phyloP scores from a whole-genome alignment of 768 basidiomycete genomes.

The Tricholoma hemisulphureum region DNA sequence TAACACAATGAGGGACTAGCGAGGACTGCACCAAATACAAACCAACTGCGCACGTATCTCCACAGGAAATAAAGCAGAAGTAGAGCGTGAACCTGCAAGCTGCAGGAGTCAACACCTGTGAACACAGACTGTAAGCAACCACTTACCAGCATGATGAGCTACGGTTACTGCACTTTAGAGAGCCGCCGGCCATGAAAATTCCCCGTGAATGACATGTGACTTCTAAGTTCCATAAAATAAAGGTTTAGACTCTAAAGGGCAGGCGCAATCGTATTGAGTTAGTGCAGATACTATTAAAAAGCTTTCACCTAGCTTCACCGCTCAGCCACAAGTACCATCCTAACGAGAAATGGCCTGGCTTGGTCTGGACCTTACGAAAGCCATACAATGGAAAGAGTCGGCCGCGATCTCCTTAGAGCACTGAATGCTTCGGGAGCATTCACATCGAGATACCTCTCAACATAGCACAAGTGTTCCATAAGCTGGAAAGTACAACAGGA shows the following conservation, averaged over 20 bases:
- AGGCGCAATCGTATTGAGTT: background rate
- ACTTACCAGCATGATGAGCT: background rate
- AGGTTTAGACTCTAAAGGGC: background rate
- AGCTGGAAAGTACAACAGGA: too few species aligned
- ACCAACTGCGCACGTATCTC: background rate
- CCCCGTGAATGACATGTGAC: background rate
- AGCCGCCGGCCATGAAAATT: background rate
- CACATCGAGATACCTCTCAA: too few species aligned
- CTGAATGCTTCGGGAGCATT: too few species aligned
- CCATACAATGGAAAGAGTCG: background rate
- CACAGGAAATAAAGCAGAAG: background rate
- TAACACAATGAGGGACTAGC: background rate
- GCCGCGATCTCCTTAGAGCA: background rate
- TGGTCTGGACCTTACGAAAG: background rate
- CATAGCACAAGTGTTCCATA: background rate
- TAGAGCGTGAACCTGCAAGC: background rate
- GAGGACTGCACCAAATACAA: background rate
- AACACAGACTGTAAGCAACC: background rate
- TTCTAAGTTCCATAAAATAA: background rate
- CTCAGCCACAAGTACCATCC: background rate
- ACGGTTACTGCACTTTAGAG: background rate
- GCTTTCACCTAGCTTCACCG: background rate
- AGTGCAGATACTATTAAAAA: too few species aligned
- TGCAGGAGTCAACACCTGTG: too few species aligned
- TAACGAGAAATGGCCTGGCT: background rate